Percentiles rank a stretch among this genome's conserved stretches.
Conservation (phyloP, 345 rosid genomes). For the Hirschfeldia incana region DNA sequence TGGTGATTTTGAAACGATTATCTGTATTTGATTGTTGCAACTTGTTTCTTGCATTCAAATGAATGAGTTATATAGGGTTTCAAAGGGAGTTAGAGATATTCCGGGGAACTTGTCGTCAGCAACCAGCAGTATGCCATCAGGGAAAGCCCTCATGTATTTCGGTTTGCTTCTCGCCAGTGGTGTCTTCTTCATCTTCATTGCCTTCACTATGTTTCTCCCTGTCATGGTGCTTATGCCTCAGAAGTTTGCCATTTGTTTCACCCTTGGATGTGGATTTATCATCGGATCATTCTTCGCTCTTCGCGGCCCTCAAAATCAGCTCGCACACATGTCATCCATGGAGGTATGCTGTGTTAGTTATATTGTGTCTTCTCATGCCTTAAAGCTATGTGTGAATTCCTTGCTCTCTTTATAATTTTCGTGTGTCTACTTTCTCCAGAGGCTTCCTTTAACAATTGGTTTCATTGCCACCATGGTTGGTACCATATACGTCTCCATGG, state of each 20-base stretch:
- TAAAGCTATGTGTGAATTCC: not conserved
- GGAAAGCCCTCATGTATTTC: conserved; percentile 81
- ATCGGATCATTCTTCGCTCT: not conserved
- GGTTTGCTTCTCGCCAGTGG: conserved; percentile 79
- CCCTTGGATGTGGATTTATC: conserved; percentile 81
- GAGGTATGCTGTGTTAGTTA: not conserved
- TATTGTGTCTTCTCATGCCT: not conserved
- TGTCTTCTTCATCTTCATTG: conserved; percentile 76
- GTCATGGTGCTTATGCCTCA: conserved; percentile 92
- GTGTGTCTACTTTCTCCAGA: conserved; percentile 48
- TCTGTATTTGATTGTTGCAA: not conserved
- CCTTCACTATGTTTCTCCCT: conserved; percentile 94
- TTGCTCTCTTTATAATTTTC: not conserved
- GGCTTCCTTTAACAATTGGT: conserved; percentile 83
- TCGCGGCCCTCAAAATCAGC: not conserved
- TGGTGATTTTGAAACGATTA: too few relatives aligned
- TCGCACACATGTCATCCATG: not conserved
- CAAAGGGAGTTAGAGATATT: conserved; percentile 80
- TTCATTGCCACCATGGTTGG: conserved; percentile 87
- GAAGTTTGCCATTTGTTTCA: conserved; percentile 92
- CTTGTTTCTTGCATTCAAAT: conserved; percentile 8
- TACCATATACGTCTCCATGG: conserved; percentile 89
- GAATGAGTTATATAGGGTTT: conserved; percentile 49
- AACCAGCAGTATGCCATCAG: conserved; percentile 81
- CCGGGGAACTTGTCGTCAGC: conserved; percentile 66